These are phyloP conservation scores for Mycena belliarum DNA, from an alignment of 768 basidiomycete genomes.

Conservation along the genomic window DNA sequence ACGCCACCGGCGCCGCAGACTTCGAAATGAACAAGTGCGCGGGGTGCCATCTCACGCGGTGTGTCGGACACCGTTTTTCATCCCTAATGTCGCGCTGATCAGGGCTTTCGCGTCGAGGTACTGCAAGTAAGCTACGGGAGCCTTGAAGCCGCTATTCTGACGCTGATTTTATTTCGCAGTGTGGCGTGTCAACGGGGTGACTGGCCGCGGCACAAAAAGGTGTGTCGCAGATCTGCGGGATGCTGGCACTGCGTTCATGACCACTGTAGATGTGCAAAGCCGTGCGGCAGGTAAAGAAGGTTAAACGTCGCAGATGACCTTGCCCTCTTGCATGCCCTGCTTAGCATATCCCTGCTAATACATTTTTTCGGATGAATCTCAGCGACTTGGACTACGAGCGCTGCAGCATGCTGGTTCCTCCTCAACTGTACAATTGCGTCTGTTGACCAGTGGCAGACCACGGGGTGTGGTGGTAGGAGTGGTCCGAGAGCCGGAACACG, in stretches of 20 bases:
- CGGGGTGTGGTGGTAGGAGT: too few species aligned
- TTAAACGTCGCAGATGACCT: not conserved
- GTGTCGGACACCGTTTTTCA: not conserved
- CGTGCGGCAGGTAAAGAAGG: constrained; percentile 7
- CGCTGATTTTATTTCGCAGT: not conserved
- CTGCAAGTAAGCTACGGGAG: not conserved
- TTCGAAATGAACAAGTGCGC: constrained; percentile 6
- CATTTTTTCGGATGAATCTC: too few species aligned
- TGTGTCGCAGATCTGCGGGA: not conserved
- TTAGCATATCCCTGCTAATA: too few species aligned
- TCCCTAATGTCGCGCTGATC: too few species aligned
- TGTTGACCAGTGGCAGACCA: too few species aligned
- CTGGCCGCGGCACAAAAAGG: constrained; percentile 8
- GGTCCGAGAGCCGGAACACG: too few species aligned
- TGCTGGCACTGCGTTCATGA: not conserved
- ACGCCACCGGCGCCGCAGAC: not conserved
- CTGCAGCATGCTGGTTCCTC: too few species aligned
- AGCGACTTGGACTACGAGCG: too few species aligned
- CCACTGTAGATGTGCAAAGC: constrained; percentile 4
- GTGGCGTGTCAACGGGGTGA: constrained; percentile 3
- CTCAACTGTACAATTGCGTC: too few species aligned
- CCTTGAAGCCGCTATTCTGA: too few species aligned
- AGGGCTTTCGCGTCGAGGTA: not conserved
- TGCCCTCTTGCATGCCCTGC: too few species aligned
- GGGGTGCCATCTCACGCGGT: constrained; percentile 7